Base-by-base conservation (phyloP, 2,329 filamentous ascomycete genomes). In the Aspergillus phoenicis region DNA sequence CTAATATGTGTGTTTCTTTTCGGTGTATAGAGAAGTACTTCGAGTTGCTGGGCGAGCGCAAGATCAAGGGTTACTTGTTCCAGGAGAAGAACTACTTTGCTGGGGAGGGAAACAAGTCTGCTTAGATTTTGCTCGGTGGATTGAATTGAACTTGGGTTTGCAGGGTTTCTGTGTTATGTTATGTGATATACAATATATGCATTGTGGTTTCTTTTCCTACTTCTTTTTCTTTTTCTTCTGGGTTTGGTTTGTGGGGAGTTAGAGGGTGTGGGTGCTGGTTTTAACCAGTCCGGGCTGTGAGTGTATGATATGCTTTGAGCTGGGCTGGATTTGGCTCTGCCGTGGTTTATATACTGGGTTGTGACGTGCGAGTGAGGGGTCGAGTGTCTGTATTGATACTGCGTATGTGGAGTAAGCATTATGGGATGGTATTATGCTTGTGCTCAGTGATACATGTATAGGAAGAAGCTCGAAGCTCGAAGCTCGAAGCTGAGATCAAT, bases 51-150 rank as follows among this genome's bases (percentile, higher is more conserved):
- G 84, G 84, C 73, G 84, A 87, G 58, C 78, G 83, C 67, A 87
- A 87, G 78, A 78, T 88, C 67, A 85, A 83, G 78, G 87, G 87
- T 65, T 87, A 87, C 72, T 73, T 88, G 64, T 87, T 85, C 67
- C 80, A 86, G 73, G 85, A 89, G 78, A 85, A 87, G 76, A 87
- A 89, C 73, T 86, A 85, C 72, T 75, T 84, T 52, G 65, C 66
- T 30, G 63, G 64, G 39, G 64, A 66, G 62, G 38, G 33, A 36
- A 45, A n/a, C 15, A 71, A 74, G 67, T 71, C 68, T n/a, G 64
- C 67, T 60, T 75, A 68, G 62, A 47, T 26, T n/a, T 2, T 13
- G 20, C 20, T 20, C 20, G n/a, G 22, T 22, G 33, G 8, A 15
- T n/a, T n/a, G 30, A 24, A 52, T n/a, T 13, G 17, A 17, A 10